Base-by-base conservation (phyloP, 371 early-diverging fungal genomes). In the Mucor racemosus region DNA sequence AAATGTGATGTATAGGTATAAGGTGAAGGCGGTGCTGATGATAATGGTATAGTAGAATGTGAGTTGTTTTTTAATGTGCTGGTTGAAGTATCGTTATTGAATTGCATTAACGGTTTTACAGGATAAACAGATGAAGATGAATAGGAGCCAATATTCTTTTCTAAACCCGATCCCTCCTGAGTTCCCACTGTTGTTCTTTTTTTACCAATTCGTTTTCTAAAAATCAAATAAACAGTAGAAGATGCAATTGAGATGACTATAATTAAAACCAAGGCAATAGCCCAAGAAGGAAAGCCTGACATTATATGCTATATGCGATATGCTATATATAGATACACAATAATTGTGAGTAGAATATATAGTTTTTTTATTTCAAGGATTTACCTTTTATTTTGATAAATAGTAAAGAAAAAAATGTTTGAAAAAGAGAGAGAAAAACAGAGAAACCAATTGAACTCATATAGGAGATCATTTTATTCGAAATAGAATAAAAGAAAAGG, bases 211-310 rank as follows among this genome's bases (percentile, higher is more conserved):
- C 44, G 36, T 19, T 68, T 68, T 46, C 54, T 38, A 58, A 68
- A 63, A 5, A 63, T 42, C 21, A 62, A 58, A 53, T 68, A 68
- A 13, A 62, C 58, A 7, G 41, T 33, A 7, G 64, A 26, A 17
- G 60, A 53, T 44, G 69, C 31, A 0, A 53, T 19, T 7, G 66
- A 31, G 15, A 76, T 59, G 1, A 67, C 39, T 8, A 64, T 17
- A 58, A 72, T 46, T 10, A 68, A 50, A 3, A 68, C 50, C 35
- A 73, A 39, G 1, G 72, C 74, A 39, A 76, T 66, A 19, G 64
- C 69, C 69, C 72, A 76, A 50, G 65, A 21, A 17, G 71, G 65
- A 50, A 71, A 53, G 31, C 53, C 53, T 53, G 53, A 19, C 53
- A 53, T 53, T 53, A 0, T 31, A 53, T 26, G 31, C 53, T 50